These are phyloP conservation scores for Penicillium canariense DNA, from an alignment of 495 filamentous ascomycete genomes.

Conservation along the genomic window DNA sequence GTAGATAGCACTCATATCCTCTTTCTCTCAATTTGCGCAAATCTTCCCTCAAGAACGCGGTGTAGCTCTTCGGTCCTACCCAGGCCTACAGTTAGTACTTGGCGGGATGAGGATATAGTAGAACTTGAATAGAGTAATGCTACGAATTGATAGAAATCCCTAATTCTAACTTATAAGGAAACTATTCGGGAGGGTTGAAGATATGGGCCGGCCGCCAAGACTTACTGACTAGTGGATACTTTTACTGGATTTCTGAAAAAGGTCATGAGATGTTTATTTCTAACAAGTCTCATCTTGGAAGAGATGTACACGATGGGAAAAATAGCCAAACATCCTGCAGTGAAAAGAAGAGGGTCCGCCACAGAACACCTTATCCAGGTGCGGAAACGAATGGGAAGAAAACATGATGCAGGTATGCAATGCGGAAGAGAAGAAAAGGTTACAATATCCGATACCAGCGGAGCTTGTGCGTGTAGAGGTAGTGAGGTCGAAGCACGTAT, in stretches of 20 bases:
- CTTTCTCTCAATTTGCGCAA: too few species aligned
- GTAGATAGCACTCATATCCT: too few species aligned
- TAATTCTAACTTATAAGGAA: too few species aligned
- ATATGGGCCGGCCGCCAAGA: too few species aligned
- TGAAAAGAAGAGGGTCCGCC: slow-evolving; percentile 20
- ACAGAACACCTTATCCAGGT: slow-evolving; percentile 2
- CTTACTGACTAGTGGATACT: too few species aligned
- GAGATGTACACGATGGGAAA: slow-evolving; percentile 28
- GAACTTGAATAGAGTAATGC: too few species aligned
- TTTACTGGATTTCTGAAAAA: slow-evolving; percentile 1
- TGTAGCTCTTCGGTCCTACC: too few species aligned
- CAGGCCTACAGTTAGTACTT: too few species aligned
- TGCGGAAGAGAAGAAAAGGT: slow-evolving; percentile 3
- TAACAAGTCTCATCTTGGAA: slow-evolving; percentile 8
- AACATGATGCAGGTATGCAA: slow-evolving; percentile 3
- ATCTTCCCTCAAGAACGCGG: too few species aligned
- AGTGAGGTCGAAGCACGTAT: background rate
- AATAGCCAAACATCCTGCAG: slow-evolving; percentile 9
- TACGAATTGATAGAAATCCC: too few species aligned
- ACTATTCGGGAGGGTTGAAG: too few species aligned
- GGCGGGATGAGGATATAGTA: too few species aligned
- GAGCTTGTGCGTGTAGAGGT: background rate
- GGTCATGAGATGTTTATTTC: slow-evolving; percentile 1
- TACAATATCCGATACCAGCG: slow-evolving; percentile 22
- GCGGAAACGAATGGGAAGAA: slow-evolving; percentile 19